Evolutionary conservation across 179 eudicot genomes (phyloP).

Genomic region (Beta macrorhiza): DNA sequence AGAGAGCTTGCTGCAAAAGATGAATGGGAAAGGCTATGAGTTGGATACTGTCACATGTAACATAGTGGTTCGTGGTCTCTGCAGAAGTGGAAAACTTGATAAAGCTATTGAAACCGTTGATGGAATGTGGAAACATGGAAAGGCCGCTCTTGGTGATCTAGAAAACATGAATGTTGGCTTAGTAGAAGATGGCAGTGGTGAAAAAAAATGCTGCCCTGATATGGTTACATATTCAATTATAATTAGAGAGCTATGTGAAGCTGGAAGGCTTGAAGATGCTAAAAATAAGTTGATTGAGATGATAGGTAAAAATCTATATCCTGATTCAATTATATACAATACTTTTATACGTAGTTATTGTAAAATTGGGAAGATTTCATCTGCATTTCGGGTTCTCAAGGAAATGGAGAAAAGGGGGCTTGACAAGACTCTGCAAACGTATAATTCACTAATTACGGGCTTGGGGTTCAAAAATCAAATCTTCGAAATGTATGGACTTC

Average conservation of each 20-base stretch:
- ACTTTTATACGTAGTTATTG: slow-evolving; percentile 60
- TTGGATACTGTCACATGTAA: slow-evolving; percentile 79
- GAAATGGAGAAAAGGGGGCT: slow-evolving; percentile 92
- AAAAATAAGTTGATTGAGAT: slow-evolving; percentile 77
- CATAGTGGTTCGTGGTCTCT: slow-evolving; percentile 82
- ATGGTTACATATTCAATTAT: slow-evolving; percentile 79
- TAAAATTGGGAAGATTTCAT: slow-evolving; percentile 67
- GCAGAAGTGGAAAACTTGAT: slow-evolving; percentile 71
- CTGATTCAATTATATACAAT: slow-evolving; percentile 69
- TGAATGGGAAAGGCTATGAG: slow-evolving; percentile 76
- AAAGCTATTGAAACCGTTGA: slow-evolving; percentile 75
- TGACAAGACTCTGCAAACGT: slow-evolving; percentile 69
- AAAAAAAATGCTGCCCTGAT: slow-evolving; percentile 66
- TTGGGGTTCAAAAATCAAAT: slow-evolving; percentile 64
- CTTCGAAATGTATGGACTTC: slow-evolving; percentile 87
- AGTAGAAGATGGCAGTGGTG: slow-evolving; percentile 39
- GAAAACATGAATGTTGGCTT: slow-evolving; percentile 47
- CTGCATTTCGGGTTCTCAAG: slow-evolving; percentile 93
- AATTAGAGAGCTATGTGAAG: slow-evolving; percentile 66
- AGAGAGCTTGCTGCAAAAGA: slow-evolving; percentile 68
- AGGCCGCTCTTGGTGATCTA: slow-evolving; percentile 62
- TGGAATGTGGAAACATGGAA: slow-evolving; percentile 86
- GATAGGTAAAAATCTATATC: slow-evolving; percentile 64
- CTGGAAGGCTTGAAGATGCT: slow-evolving; percentile 86
- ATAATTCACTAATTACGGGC: slow-evolving; percentile 74